phyloP scores from a whole-genome alignment of 2,329 filamentous ascomycete species.

The Ceratocystis huliohia region DNA sequence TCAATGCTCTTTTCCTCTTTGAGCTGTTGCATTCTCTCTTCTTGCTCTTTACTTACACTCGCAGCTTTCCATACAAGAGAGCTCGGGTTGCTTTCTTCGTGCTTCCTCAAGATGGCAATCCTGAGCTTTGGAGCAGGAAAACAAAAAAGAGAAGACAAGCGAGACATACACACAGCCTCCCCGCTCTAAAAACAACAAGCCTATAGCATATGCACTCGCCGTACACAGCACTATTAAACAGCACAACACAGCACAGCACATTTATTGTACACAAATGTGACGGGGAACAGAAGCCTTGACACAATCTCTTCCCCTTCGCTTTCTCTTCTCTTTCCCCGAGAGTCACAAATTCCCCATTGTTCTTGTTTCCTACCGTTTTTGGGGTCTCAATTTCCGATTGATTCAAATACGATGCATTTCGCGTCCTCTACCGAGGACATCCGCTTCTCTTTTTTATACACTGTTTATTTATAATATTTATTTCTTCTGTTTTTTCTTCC shows the following conservation, averaged over 20 bases:
- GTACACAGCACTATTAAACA: neutral
- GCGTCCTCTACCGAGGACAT: neutral
- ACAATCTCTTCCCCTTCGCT: neutral
- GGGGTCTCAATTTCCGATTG: neutral
- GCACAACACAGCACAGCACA: neutral
- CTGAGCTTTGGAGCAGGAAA: neutral
- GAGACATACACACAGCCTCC: neutral
- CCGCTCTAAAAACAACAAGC: no score
- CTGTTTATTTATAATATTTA: neutral
- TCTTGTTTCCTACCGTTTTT: constrained; percentile 5
- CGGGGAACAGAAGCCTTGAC: neutral
- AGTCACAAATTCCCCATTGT: neutral
- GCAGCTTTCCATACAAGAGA: neutral
- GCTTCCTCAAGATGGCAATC: neutral
- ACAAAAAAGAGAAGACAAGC: neutral
- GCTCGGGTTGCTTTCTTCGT: neutral
- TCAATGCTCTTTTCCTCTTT: neutral
- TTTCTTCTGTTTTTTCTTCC: neutral
- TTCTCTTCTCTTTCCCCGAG: neutral
- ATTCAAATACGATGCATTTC: neutral
- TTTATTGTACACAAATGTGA: neutral
- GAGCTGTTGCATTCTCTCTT: neutral
- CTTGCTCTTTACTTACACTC: neutral
- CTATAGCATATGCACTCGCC: neutral
- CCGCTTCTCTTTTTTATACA: neutral